Conservation (phyloP, 306 rosid species). For the Sicyos baderoa region DNA sequence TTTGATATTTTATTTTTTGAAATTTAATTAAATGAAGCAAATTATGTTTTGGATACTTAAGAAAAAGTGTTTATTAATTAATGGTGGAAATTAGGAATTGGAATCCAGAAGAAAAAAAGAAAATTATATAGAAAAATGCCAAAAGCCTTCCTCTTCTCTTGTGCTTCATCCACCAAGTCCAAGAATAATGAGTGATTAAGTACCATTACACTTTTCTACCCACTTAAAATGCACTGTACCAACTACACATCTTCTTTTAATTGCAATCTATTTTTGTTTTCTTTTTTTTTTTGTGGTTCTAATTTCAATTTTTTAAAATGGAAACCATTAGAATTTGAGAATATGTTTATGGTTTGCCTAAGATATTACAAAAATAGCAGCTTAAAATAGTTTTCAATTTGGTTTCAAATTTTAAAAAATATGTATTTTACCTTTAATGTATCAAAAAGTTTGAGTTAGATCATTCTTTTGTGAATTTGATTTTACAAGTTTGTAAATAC, state of each 20-base stretch:
- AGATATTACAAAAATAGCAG: too few species aligned
- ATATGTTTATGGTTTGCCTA: too few species aligned
- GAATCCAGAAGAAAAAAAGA: background rate
- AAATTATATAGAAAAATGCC: background rate
- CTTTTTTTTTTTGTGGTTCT: background rate
- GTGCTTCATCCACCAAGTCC: constrained; percentile 13
- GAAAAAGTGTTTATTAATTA: background rate
- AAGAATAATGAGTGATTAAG: background rate
- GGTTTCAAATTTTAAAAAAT: too few species aligned
- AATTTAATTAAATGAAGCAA: background rate
- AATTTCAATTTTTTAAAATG: background rate
- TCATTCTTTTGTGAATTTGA: too few species aligned
- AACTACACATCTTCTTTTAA: background rate
- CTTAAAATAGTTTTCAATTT: too few species aligned
- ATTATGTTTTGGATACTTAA: background rate
- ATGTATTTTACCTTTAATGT: too few species aligned
- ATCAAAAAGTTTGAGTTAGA: too few species aligned
- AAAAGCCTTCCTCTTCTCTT: background rate
- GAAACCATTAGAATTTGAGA: background rate
- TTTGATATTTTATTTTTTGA: background rate
- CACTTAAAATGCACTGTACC: constrained; percentile 5
- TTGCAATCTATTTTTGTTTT: background rate
- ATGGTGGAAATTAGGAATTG: background rate
- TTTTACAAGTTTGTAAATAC: too few species aligned
- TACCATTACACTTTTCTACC: background rate